Evolutionary conservation across 2,329 filamentous ascomycete genomes (phyloP), one percentile per base, ranked within the genome.

Genomic region (Ophiostoma piceae): DNA sequence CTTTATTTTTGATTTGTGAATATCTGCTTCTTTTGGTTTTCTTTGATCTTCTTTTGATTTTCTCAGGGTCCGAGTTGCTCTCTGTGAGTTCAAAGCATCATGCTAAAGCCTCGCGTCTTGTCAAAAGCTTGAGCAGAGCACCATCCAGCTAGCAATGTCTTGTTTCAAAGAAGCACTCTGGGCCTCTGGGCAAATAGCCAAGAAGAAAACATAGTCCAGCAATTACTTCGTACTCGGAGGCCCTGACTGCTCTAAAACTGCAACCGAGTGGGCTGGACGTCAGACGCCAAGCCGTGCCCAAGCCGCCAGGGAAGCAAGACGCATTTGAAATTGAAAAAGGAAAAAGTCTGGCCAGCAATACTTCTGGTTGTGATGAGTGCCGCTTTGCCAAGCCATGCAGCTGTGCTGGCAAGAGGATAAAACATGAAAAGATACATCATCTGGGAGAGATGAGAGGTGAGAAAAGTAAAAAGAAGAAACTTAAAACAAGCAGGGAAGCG

Each of bases 251-350:
- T 35, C 5, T 35, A 35, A 16, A 19, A 47, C 43, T 47, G 43
- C 12, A 7, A 19, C 43, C 6, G 51, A 26, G n/a, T 26, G n/a
- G 51, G 51, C 22, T 57, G 12, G 22, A 57, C 22, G 51, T 57
- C 22, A 57, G 51, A 57, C 51, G 51, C 51, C 51, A 57, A 26
- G 51, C n/a, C 22, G n/a, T 57, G 51, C 51, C 51, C 51, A 57
- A 57, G 51, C 51, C 51, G 22, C 51, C 51, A 54, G 51, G 19
- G 14, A 26, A 57, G 51, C 43, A 19, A 26, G n/a, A 57, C 1
- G 9, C 51, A 26, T 57, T 26, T 29, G 51, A 57, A 57, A 22
- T 57, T 26, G 51, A 57, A 26, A 57, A 57, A 26, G 43, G 16
- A 47, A 22, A 57, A 57, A 57, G 47, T 26, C 43, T 47, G 43